Conservation (phyloP, 352 stramenopile species). For the Phytophthora megakarya region DNA sequence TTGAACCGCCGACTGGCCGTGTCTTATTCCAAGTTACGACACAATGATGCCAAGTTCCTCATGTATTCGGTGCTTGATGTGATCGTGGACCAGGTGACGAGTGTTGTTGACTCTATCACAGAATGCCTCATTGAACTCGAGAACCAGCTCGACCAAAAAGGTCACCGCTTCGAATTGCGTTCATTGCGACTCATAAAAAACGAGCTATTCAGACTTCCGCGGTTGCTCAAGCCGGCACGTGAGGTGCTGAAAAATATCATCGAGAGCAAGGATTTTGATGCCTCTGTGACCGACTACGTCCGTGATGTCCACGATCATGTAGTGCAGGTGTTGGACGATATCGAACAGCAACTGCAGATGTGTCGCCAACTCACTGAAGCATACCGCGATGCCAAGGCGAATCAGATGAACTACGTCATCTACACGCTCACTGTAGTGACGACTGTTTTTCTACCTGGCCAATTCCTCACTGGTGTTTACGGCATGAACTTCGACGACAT, state of each 20-base stretch:
- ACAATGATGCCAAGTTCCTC: constrained; percentile 89
- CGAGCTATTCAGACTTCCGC: constrained; percentile 76
- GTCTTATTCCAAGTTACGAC: constrained; percentile 88
- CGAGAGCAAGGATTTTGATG: constrained; percentile 82
- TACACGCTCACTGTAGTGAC: constrained; percentile 91
- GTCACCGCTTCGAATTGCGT: constrained; percentile 78
- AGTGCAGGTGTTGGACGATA: constrained; percentile 80
- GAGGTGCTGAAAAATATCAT: constrained; percentile 88
- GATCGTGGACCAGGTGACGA: constrained; percentile 85
- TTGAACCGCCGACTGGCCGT: constrained; percentile 76
- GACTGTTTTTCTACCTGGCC: constrained; percentile 85
- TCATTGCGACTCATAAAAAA: constrained; percentile 76
- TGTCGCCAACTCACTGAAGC: constrained; percentile 79
- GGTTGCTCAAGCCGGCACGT: constrained; percentile 78
- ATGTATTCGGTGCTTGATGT: constrained; percentile 88
- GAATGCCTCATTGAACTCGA: constrained; percentile 82
- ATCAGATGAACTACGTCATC: constrained; percentile 91
- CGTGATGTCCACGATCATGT: constrained; percentile 87
- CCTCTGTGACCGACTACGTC: constrained; percentile 79
- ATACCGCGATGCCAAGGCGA: constrained; percentile 81
- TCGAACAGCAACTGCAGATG: constrained; percentile 84
- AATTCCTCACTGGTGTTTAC: constrained; percentile 90
- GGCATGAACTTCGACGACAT: constrained; percentile 93
- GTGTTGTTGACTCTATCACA: constrained; percentile 76
- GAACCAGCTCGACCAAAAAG: constrained; percentile 64